Evolutionary conservation across 306 rosid species (phyloP), one percentile per base, ranked within the genome.

Genomic region (Corylus americana): DNA sequence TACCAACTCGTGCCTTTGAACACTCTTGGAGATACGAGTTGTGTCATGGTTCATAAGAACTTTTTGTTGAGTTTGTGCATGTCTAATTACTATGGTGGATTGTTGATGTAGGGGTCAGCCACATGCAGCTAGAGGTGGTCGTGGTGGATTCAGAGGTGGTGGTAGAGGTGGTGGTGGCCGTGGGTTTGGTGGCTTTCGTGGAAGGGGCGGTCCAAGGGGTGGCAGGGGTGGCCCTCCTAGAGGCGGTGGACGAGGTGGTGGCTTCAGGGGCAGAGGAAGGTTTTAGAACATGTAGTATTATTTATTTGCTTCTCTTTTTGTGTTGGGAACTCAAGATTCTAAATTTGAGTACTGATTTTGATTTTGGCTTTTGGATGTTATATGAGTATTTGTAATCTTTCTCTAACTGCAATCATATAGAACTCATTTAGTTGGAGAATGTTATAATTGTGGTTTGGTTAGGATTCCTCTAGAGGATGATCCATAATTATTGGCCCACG

Each of bases 241-340:
- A 78, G 98, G 97, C 35, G 89, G 91, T 49, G 82, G 91, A 35
- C 89, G 97, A 9, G 89, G 91, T 50, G 96, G 95, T 78, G 93
- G 96, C 70, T 93, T 93, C 74, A 85, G 99, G 87, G 99, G 99
- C 55, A 87, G 97, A 78, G 99, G 98, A 29, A 90, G 98, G 85
- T 91, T 51, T 16, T 89, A 87, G 83, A 73, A 62, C 74, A 51
- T 85, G 89, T 87, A 68, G 80, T 62, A 73, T 73, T 57, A 14
- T 7, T 76, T 55, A 67, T 84, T 67, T 76, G 62, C 76, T 73
- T 54, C 67, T 78, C 73, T 17, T 81, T 80, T 78, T 80, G 77
- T 64, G 68, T 80, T 29, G 87, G 64, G 47, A 45, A 8, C 22
- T 13, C 50, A 69, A 74, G 57, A 57, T 63, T 74, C 70, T 74